A percentile compares a stretch with the other conserved stretches of the same genome.
Evolutionary conservation across 192 early-diverging fungal species (phyloP).

Genomic region (Mortierella alpina): DNA sequence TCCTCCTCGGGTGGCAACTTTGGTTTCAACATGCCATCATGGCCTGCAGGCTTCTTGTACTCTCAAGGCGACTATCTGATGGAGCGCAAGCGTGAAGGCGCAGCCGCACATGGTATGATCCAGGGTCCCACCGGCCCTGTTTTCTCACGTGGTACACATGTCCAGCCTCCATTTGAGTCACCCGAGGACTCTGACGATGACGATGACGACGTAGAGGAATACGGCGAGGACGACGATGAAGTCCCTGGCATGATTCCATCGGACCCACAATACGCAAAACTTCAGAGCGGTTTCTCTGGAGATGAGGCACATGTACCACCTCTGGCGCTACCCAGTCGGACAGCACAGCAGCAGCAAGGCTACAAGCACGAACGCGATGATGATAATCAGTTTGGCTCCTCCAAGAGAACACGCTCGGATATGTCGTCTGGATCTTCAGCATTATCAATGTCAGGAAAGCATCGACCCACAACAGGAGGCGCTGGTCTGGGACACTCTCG

Average conservation of each 20-base stretch:
- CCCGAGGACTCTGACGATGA: conserved; percentile 26
- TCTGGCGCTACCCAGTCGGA: conserved; percentile 15
- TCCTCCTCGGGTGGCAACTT: conserved; percentile 10
- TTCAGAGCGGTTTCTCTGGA: conserved; percentile 1
- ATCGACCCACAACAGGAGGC: neutral
- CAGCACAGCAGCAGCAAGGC: conserved; percentile 10
- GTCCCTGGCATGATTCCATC: neutral
- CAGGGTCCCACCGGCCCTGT: conserved; percentile 3
- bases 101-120: conserved; percentile 16
- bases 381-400: conserved; percentile 2
- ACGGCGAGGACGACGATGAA: conserved; percentile 15
- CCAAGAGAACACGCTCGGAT: conserved; percentile 17
- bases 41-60: conserved; percentile 19
- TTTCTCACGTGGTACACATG: conserved; percentile 5
- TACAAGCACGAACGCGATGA: conserved; percentile 20
- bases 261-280: neutral
- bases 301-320: conserved; percentile 32
- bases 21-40: conserved; percentile 17
- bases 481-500: conserved; percentile 19
- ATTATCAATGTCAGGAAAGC: conserved; percentile 4
- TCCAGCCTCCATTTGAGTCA: conserved; percentile 23
- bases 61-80: conserved; percentile 30
- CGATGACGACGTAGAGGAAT: conserved; percentile 32
- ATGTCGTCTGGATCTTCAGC: conserved; percentile 4
- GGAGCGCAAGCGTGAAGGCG: conserved; percentile 41